A percentile compares a stretch with the other conserved stretches of the same genome.
phyloP scores from a whole-genome alignment of 2,329 filamentous ascomycete genomes.

The Fusarium decemcellulare region DNA sequence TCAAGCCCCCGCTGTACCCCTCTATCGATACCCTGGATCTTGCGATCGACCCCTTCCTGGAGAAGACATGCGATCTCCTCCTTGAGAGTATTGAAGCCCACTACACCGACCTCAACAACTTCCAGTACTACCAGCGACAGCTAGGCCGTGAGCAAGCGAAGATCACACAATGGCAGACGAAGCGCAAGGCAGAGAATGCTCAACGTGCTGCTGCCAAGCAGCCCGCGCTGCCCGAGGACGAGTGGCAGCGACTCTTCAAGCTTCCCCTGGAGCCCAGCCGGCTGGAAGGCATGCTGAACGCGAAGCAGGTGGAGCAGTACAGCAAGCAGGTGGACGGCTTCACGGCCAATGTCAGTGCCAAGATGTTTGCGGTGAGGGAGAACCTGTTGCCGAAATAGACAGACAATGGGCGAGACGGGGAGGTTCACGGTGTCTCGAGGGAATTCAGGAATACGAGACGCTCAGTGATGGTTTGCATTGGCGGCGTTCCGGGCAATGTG shows the following conservation, averaged over 20 bases:
- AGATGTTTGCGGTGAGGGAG: constrained; percentile 97
- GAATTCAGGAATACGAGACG: constrained; percentile 47
- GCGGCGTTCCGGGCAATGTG: constrained; percentile 58
- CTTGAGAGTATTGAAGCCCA: constrained; percentile 98
- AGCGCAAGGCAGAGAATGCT: constrained; percentile 96
- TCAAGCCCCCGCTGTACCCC: constrained; percentile 79
- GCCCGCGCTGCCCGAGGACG: constrained; percentile 89
- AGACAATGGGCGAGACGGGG: constrained; percentile 21
- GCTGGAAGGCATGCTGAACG: constrained; percentile 94
- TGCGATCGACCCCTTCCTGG: constrained; percentile 95
- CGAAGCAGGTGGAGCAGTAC: constrained; percentile 97
- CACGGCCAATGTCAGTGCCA: constrained; percentile 89
- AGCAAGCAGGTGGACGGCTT: constrained; percentile 97
- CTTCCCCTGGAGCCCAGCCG: constrained; percentile 94
- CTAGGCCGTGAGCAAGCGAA: constrained; percentile 95
- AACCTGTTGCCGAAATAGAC: constrained; percentile 72
- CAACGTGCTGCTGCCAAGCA: constrained; percentile 90
- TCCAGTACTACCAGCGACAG: constrained; percentile 95
- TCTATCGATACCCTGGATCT: constrained; percentile 93
- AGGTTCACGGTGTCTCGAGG: constrained; percentile 45
- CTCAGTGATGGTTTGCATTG: constrained; percentile 57
- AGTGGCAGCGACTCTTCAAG: constrained; percentile 99
- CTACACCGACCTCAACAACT: constrained; percentile 99
- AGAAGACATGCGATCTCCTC: constrained; percentile 97
- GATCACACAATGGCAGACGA: constrained; percentile 96